Percentiles rank a stretch among this genome's conserved stretches.
phyloP scores from a whole-genome alignment of 129 eudicot genomes.

The Flaveria ramosissima region DNA sequence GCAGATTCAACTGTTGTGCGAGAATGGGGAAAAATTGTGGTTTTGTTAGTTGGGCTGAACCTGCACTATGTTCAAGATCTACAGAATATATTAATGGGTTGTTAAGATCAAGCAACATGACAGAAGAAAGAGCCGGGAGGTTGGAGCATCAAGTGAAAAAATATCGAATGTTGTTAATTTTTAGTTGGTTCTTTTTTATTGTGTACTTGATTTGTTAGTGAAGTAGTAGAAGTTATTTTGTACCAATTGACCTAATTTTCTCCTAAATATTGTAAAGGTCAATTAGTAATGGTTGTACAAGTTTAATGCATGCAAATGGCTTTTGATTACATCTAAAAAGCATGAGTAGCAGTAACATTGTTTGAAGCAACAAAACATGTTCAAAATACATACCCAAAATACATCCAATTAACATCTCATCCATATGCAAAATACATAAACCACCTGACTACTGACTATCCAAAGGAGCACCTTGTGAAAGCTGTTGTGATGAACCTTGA shows the following conservation, averaged over 20 bases:
- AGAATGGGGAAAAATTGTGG: no score
- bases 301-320: no score
- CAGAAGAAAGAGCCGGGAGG: not conserved
- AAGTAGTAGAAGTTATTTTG: not conserved
- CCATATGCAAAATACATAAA: no score
- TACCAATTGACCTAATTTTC: not conserved
- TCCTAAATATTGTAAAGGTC: not conserved
- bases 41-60: no score
- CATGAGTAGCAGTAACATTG: no score
- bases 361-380: no score
- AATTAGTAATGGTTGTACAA: not conserved
- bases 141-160: not conserved
- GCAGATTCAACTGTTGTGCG: no score
- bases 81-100: not conserved
- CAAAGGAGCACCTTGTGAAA: not conserved
- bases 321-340: no score
- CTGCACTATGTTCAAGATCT: not conserved
- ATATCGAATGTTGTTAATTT: no score
- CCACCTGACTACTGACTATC: no score
- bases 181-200: not conserved
- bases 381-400: no score
- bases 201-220: not conserved
- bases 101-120: not conserved
- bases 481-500: not conserved
- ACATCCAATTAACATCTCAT: no score